These are phyloP conservation scores for Debaryomyces psychrophilus DNA, from an alignment of 1,139 yeast species.

Conservation along the genomic window DNA sequence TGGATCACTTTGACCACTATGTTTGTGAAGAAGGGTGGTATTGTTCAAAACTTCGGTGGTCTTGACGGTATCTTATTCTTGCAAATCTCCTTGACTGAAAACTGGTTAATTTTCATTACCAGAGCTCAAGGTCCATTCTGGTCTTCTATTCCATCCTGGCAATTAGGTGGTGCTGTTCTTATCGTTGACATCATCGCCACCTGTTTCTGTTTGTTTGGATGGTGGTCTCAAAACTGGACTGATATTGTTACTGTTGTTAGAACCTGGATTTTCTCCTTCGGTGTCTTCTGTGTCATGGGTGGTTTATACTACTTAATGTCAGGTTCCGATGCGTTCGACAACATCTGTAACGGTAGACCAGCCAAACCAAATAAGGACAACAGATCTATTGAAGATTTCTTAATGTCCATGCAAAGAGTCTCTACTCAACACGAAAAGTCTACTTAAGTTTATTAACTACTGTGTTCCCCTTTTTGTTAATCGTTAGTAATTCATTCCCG, in stretches of 20 bases:
- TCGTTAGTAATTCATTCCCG: constrained; percentile 8
- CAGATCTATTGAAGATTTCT: constrained; percentile 92
- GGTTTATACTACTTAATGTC: constrained; percentile 96
- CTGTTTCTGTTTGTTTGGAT: constrained; percentile 89
- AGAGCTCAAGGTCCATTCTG: constrained; percentile 97
- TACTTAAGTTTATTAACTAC: constrained; percentile 28
- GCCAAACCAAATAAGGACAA: constrained; percentile 64
- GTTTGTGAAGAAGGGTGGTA: constrained; percentile 81
- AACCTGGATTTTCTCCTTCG: constrained; percentile 93
- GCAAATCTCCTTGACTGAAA: constrained; percentile 90
- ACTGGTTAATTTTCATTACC: constrained; percentile 94
- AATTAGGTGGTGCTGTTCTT: constrained; percentile 89
- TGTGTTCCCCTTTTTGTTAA: constrained; percentile 3
- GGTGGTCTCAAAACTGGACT: constrained; percentile 99
- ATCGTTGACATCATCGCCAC: constrained; percentile 88
- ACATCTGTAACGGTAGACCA: constrained; percentile 90
- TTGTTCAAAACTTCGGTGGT: constrained; percentile 92
- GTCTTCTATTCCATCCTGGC: constrained; percentile 93
- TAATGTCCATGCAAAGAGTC: constrained; percentile 96
- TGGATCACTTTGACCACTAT: constrained; percentile 92
- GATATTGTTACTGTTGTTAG: constrained; percentile 93
- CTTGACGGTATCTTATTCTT: constrained; percentile 89
- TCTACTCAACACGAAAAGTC: constrained; percentile 95
- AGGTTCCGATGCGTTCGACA: constrained; percentile 83
- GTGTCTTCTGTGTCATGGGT: constrained; percentile 94